Conservation (phyloP, 1,284 basidiomycete species). For the Sphaerobolus stellatus region DNA sequence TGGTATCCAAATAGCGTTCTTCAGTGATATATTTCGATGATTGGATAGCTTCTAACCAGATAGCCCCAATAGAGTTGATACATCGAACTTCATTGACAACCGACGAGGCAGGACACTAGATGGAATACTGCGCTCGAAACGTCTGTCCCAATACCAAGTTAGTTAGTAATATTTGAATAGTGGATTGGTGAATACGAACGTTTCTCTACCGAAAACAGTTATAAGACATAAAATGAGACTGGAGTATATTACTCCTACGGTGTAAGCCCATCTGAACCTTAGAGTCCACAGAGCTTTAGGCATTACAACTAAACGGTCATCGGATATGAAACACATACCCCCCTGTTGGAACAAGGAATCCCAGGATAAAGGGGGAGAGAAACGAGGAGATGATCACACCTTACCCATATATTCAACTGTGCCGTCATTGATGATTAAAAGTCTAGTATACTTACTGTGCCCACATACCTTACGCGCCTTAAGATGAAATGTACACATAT, state of each 20-base stretch:
- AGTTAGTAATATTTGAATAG: neutral
- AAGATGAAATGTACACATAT: conserved; percentile 73
- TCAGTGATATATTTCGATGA: conserved; percentile 58
- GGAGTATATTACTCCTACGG: conserved; percentile 61
- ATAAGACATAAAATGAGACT: conserved; percentile 57
- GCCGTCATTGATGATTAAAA: neutral
- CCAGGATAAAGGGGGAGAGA: conserved; percentile 66
- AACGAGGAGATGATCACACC: conserved; percentile 52
- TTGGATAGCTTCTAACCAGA: conserved; percentile 63
- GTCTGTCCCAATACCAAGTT: too few relatives aligned
- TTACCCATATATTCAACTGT: conserved; percentile 54
- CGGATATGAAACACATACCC: conserved; percentile 27
- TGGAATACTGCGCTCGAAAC: too few relatives aligned
- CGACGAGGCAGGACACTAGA: too few relatives aligned
- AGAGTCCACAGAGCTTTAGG: neutral
- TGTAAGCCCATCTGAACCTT: conserved; percentile 68
- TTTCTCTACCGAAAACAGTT: conserved; percentile 60
- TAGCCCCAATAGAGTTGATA: conserved; percentile 63
- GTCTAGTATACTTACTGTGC: neutral
- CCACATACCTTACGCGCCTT: conserved; percentile 60
- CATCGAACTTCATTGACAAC: too few relatives aligned
- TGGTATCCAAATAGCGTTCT: conserved; percentile 43
- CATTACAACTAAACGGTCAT: neutral
- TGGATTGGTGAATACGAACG: conserved; percentile 38
- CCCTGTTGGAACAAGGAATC: conserved; percentile 56